Evolutionary conservation across 2,329 filamentous ascomycete genomes (phyloP).

Genomic region (Diaporthe sp.): DNA sequence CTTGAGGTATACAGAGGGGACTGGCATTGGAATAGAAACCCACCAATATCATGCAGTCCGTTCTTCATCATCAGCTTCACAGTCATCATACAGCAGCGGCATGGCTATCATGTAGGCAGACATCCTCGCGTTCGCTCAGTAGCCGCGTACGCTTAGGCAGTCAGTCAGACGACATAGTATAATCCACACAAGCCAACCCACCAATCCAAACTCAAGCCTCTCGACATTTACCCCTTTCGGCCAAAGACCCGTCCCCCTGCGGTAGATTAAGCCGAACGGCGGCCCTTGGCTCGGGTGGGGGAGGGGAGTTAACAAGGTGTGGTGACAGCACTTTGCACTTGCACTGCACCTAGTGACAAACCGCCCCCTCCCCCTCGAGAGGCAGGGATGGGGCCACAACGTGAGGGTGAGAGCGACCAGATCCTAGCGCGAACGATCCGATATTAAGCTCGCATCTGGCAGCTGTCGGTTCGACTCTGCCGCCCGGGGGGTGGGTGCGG

Average conservation of each 20-base stretch:
- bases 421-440: constrained; percentile 12
- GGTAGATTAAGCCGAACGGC: constrained; percentile 21
- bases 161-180: constrained; percentile 7
- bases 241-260: not conserved
- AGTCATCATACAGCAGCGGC: not conserved
- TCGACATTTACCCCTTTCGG: constrained; percentile 25
- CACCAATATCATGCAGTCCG: not conserved
- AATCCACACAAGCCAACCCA: not conserved
- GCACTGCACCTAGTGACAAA: not conserved
- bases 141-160: not conserved
- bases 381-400: not conserved
- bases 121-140: not conserved
- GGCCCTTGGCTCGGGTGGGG: constrained; percentile 13
- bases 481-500: not conserved
- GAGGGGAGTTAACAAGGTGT: not conserved
- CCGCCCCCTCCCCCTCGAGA: not conserved
- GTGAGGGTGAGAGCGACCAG: not conserved
- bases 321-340: too few relatives aligned
- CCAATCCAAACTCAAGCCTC: constrained; percentile 1
- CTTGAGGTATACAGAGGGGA: not conserved
- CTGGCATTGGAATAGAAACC: not conserved
- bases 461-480: constrained; percentile 10
- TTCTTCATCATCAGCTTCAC: not conserved
- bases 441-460: constrained; percentile 17
- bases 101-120: not conserved